A percentile compares a stretch with the other conserved stretches of the same genome.
Evolutionary conservation across 768 basidiomycete genomes (phyloP).

Genomic region (Tylopilus sp.): DNA sequence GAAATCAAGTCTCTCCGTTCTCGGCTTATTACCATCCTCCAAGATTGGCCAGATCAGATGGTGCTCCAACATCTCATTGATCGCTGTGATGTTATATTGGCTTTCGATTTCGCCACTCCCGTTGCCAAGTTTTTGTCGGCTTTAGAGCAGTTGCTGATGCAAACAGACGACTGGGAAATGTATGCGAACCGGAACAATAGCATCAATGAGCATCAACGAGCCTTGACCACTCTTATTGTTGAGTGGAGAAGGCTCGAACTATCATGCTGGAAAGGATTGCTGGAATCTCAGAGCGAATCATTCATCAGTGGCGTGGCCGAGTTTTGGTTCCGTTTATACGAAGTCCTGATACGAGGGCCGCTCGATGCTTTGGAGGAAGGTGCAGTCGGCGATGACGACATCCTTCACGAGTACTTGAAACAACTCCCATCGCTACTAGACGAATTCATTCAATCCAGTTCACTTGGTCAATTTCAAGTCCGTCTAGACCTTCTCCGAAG

Average conservation of each 20-base stretch:
- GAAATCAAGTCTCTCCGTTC: slow-evolving; percentile 49
- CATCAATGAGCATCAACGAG: slow-evolving; percentile 62
- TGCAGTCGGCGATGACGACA: slow-evolving; percentile 26
- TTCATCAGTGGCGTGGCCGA: slow-evolving; percentile 48
- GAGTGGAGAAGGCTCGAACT: slow-evolving; percentile 90
- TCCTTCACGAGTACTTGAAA: slow-evolving; percentile 52
- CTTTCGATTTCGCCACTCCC: slow-evolving; percentile 61
- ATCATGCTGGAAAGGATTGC: slow-evolving; percentile 77
- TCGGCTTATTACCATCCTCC: slow-evolving; percentile 55
- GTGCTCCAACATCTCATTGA: slow-evolving; percentile 81
- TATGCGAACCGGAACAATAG: slow-evolving; percentile 92
- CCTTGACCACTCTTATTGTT: slow-evolving; percentile 70
- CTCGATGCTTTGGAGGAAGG: slow-evolving; percentile 45
- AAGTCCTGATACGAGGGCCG: slow-evolving; percentile 65
- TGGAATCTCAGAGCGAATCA: slow-evolving; percentile 62
- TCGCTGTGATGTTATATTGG: slow-evolving; percentile 65
- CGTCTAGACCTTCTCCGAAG: slow-evolving; percentile 66
- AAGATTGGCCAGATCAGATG: slow-evolving; percentile 97
- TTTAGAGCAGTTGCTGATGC: slow-evolving; percentile 79
- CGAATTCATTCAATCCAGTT: slow-evolving; percentile 67
- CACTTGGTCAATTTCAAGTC: slow-evolving; percentile 79
- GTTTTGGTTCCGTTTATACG: slow-evolving; percentile 94
- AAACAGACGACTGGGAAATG: slow-evolving; percentile 95
- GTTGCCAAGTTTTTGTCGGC: slow-evolving; percentile 80
- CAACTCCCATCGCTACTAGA: slow-evolving; percentile 75